Conservation (phyloP, 1,284 basidiomycete species). For the Inonotus hispidus region DNA sequence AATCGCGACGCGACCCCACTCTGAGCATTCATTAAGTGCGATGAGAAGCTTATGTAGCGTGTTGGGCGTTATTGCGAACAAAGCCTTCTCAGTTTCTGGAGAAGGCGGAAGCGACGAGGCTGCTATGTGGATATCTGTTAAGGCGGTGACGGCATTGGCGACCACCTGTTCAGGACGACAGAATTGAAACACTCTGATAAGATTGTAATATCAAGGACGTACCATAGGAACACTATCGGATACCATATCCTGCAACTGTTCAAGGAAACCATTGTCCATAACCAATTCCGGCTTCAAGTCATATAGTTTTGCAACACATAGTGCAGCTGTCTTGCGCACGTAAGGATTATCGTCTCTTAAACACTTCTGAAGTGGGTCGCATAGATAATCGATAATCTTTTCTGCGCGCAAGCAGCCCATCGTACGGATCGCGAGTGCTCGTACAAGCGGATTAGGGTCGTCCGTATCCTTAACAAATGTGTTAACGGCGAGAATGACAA, state of each 20-base stretch:
- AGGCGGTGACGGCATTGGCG: slow-evolving; percentile 88
- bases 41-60: slow-evolving; percentile 90
- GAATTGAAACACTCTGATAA: neutral
- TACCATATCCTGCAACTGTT: slow-evolving; percentile 86
- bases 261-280: slow-evolving; percentile 92
- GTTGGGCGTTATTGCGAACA: slow-evolving; percentile 78
- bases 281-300: slow-evolving; percentile 95
- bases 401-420: slow-evolving; percentile 97
- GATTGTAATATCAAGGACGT: slow-evolving; percentile 24
- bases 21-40: slow-evolving; percentile 96
- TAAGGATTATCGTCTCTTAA: slow-evolving; percentile 95
- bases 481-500: slow-evolving; percentile 97
- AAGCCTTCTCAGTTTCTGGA: slow-evolving; percentile 54
- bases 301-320: slow-evolving; percentile 95
- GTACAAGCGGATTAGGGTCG: slow-evolving; percentile 93
- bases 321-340: slow-evolving; percentile 93
- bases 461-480: slow-evolving; percentile 98
- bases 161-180: slow-evolving; percentile 65
- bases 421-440: slow-evolving; percentile 94
- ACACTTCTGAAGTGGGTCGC: slow-evolving; percentile 88
- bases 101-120: slow-evolving; percentile 51
- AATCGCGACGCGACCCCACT: slow-evolving; percentile 96
- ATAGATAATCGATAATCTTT: slow-evolving; percentile 98
- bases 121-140: slow-evolving; percentile 87
- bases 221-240: slow-evolving; percentile 98